Conservation (phyloP, 129 eudicot genomes). For the Arctium lappa region DNA sequence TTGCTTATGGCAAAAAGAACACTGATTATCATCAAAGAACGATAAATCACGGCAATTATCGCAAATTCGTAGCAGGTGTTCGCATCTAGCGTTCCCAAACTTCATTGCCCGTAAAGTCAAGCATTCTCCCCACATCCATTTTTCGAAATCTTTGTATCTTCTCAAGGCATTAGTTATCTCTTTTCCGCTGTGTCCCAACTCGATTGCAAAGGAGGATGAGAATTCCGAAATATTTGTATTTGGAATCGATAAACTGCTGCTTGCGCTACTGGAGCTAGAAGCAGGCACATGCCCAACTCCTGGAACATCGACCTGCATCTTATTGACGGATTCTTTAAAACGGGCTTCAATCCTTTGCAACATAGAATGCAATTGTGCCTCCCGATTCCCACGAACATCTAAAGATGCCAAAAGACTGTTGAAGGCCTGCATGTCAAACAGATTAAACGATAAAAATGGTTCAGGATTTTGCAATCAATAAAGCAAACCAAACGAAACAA, state of each 20-base stretch:
- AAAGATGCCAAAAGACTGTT: slow-evolving; percentile 63
- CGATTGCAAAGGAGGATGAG: slow-evolving; percentile 50
- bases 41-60: slow-evolving; percentile 47
- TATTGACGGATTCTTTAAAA: slow-evolving; percentile 50
- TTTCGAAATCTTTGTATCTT: slow-evolving; percentile 57
- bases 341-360: slow-evolving; percentile 62
- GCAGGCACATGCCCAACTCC: background rate
- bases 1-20: slow-evolving; percentile 50
- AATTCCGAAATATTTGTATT: slow-evolving; percentile 27
- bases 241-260: slow-evolving; percentile 32
- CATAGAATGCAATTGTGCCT: slow-evolving; percentile 74
- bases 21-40: slow-evolving; percentile 40
- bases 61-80: slow-evolving; percentile 48
- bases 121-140: slow-evolving; percentile 92
- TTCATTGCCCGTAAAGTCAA: slow-evolving; percentile 51
- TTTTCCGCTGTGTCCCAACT: slow-evolving; percentile 32
- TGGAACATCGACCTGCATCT: slow-evolving; percentile 5
- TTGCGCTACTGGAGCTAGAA: slow-evolving; percentile 28
- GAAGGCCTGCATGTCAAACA: slow-evolving; percentile 51
- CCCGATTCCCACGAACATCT: slow-evolving; percentile 84
- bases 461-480: too few relatives aligned
- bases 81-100: slow-evolving; percentile 48
- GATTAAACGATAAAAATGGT: background rate
- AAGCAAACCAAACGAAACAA: too few relatives aligned
- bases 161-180: slow-evolving; percentile 41